Base-by-base conservation (phyloP, 345 rosid species). In the Pistacia vera region DNA sequence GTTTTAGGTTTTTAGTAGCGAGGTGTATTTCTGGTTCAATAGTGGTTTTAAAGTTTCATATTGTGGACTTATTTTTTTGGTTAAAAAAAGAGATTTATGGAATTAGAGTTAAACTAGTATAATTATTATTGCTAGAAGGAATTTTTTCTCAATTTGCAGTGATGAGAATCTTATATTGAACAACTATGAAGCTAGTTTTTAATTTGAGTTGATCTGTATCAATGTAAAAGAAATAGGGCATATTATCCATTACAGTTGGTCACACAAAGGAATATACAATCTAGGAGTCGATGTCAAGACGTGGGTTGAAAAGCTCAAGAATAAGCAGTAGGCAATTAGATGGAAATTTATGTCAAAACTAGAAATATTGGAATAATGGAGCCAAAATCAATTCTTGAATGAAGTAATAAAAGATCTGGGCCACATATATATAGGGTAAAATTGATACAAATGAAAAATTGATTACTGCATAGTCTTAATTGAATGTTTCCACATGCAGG, bases 401-500 rank as follows among this genome's bases (percentile, higher is more conserved):
- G 48, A 66, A 38, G 69, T 36, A 8, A 66, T 51, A 16, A 54
- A 1, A 66, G 22, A 49, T 44, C 16, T 44, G 7, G 46, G 12
- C 28, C 8, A 41, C 0, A 41, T 65, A 38, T 65, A 38, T 18
- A 16, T 41, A 4, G 22, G 41, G 52, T 11, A 41, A 54, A 54
- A 6, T 54, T 7, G 67, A 36, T 18, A 13, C 16, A 63, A 33
- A 63, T 63, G 66, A 10, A 63, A 63, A 18, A 18, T 66, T 44
- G 28, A 18, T 66, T 67, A 49, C 44, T 64, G 30, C 55, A 71
- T 62, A 22, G 44, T 64, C n/a, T 36, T 73, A 13, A 55, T 62
- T 28, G n/a, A 69, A 13, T 65, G 55, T 63, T 63, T 74, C 28
- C 30, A 61, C 41, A 16, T 82, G 84, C 90, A 92, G 97, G 97